Evolutionary conservation across 108 stramenopile genomes (phyloP).

Genomic region (Conticribra weissflogii): DNA sequence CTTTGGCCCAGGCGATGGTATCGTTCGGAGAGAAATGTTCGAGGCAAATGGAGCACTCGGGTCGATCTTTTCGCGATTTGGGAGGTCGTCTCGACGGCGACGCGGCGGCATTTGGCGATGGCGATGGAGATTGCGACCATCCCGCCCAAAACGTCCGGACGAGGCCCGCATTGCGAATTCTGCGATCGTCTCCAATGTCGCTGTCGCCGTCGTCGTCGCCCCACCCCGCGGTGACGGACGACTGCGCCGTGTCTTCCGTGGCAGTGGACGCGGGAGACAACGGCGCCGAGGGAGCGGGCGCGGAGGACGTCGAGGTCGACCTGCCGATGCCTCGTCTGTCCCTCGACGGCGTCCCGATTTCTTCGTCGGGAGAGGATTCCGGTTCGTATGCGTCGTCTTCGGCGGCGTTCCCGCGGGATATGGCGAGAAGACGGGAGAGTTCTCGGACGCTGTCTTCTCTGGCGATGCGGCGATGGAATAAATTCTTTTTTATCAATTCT

Average conservation of each 20-base stretch:
- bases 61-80: slow-evolving; percentile 1
- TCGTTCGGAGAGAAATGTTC: slow-evolving; percentile 34
- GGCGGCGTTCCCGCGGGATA: slow-evolving; percentile 22
- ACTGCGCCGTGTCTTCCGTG: background rate
- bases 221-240: background rate
- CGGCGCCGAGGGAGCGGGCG: background rate
- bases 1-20: slow-evolving; percentile 49
- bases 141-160: too few species aligned
- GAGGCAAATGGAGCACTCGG: slow-evolving; percentile 48
- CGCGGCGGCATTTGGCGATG: slow-evolving; percentile 8
- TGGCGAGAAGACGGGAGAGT: slow-evolving; percentile 28
- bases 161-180: background rate
- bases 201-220: background rate
- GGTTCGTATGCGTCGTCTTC: background rate
- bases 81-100: background rate
- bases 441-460: slow-evolving; percentile 46
- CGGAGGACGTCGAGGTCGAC: too few species aligned
- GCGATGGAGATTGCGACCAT: too few species aligned
- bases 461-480: slow-evolving; percentile 30
- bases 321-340: too few species aligned
- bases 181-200: background rate
- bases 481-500: slow-evolving; percentile 41
- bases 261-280: background rate
- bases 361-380: slow-evolving; percentile 12
- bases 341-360: slow-evolving; percentile 10